A percentile compares a stretch with the other conserved stretches of the same genome.
These are phyloP conservation scores for Raffaelea ambrosiae DNA, from an alignment of 2,329 filamentous ascomycete species.

Conservation along the genomic window DNA sequence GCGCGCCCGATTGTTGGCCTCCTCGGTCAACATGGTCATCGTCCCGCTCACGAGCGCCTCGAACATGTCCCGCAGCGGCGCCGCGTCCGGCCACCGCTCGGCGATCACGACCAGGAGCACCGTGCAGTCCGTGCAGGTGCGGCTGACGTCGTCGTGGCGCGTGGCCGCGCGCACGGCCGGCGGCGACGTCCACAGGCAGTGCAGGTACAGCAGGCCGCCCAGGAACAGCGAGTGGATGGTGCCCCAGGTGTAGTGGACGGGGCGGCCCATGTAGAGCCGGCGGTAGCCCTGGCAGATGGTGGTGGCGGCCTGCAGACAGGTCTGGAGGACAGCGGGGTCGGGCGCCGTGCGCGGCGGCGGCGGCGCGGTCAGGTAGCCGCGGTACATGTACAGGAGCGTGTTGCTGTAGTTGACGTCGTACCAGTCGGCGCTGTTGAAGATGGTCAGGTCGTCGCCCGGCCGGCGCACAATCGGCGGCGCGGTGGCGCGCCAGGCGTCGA, in stretches of 20 bases:
- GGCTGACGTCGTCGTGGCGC: too few relatives aligned
- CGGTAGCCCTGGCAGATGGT: slow-evolving; percentile 23
- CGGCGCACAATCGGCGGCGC: neutral
- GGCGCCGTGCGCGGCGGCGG: neutral
- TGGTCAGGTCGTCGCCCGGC: slow-evolving; percentile 10
- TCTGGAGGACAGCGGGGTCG: slow-evolving; percentile 7
- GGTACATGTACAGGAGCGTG: slow-evolving; percentile 28
- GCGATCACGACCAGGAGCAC: slow-evolving; percentile 25
- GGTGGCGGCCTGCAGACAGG: slow-evolving; percentile 14
- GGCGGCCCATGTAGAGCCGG: slow-evolving; percentile 20
- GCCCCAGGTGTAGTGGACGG: slow-evolving; percentile 22
- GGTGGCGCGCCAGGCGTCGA: too few relatives aligned
- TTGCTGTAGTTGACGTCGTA: slow-evolving; percentile 28
- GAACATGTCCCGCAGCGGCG: slow-evolving; percentile 23
- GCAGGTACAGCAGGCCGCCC: slow-evolving; percentile 23
- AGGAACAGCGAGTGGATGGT: slow-evolving; percentile 25
- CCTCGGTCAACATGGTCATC: slow-evolving; percentile 18
- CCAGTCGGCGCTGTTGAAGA: slow-evolving; percentile 28
- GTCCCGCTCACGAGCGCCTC: slow-evolving; percentile 18
- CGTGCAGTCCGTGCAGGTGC: slow-evolving; percentile 25
- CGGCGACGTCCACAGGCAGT: slow-evolving; percentile 19
- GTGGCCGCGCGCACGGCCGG: slow-evolving; percentile 21
- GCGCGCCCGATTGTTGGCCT: too few relatives aligned
- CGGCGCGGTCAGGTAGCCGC: slow-evolving; percentile 15
- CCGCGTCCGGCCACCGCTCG: slow-evolving; percentile 11